These are phyloP conservation scores for Beauveria varroae DNA, from an alignment of 2,329 filamentous ascomycete species.

Conservation along the genomic window DNA sequence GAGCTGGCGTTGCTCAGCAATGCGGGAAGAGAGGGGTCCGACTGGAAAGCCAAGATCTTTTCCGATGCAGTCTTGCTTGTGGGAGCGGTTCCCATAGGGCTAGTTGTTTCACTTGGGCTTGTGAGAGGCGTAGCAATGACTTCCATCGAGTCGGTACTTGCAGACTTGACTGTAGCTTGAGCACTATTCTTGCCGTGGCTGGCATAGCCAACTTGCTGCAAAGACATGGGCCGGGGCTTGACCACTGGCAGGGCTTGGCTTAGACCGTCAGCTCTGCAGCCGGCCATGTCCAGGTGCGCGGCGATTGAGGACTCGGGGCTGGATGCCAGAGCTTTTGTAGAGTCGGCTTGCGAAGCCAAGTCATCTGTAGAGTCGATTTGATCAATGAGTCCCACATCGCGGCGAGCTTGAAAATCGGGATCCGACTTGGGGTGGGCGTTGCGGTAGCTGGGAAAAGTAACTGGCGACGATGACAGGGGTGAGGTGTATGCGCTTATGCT, in stretches of 20 bases:
- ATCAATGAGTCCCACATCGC: not conserved
- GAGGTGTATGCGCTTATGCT: conserved; percentile 1
- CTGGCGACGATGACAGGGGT: conserved; percentile 7
- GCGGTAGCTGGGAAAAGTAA: conserved; percentile 28
- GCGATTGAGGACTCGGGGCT: conserved; percentile 10
- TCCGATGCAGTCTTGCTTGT: conserved; percentile 36
- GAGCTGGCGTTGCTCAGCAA: conserved; percentile 58
- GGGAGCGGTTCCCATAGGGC: conserved; percentile 36
- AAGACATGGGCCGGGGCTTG: conserved; percentile 1
- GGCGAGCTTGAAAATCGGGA: conserved; percentile 29
- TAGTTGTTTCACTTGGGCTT: conserved; percentile 45
- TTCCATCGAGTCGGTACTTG: conserved; percentile 44
- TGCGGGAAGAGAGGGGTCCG: conserved; percentile 56
- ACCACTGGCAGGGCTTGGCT: not conserved
- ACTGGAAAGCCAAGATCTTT: conserved; percentile 47
- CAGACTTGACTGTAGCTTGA: conserved; percentile 37
- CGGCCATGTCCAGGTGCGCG: conserved; percentile 6
- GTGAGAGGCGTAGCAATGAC: conserved; percentile 43
- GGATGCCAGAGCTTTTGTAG: conserved; percentile 5
- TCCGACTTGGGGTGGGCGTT: conserved; percentile 38
- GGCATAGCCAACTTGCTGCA: conserved; percentile 4
- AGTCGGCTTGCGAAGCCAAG: conserved; percentile 9
- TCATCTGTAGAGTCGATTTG: conserved; percentile 23
- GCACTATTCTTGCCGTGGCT: not conserved
- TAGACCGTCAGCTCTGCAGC: not conserved